Base-by-base conservation (phyloP, 495 filamentous ascomycete genomes). In the Cladorrhinum samala region DNA sequence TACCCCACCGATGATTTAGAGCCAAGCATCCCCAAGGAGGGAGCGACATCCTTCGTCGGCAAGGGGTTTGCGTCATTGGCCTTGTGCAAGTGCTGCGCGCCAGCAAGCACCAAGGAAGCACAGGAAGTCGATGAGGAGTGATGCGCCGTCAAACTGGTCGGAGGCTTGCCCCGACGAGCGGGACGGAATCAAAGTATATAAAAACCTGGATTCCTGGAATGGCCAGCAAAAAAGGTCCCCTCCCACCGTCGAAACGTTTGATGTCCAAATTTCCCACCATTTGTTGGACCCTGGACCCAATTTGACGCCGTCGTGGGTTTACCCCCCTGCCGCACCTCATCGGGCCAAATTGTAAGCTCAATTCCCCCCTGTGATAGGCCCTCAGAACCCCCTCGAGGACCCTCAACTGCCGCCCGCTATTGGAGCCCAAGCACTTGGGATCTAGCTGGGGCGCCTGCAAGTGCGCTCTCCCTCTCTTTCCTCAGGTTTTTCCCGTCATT, bases 281-380 rank as follows among this genome's bases (percentile, higher is more conserved):
- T 47, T 16, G 11, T 47, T 16, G 39, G 39, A 41, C 13, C 13
- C 24, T 9, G 45, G 36, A 36, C 38, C 49, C 41, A 25, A 23
- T 16, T 47, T 47, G 45, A 47, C 45, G 45, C 45, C 45, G 45
- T 47, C 21, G 45, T 47, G 45, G 27, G 25, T 33, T 47, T 33
- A 20, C 45, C 45, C 45, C 30, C 21, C 23, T n/a, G 5, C 11
- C 13, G 17, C 39, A 4, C 7, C 30, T 37, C 20, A 45, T 21
- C 42, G 8, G 18, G 20, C 42, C 1, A 45, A 45, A 45, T 45
- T 24, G 42, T 45, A 23, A 45, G 42, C n/a, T n/a, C 17, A 8
- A 4, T 14, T 18, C 17, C n/a, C 39, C n/a, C 39, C n/a, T 14
- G 7, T n/a, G 13, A n/a, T 41, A 0, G 20, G 9, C 45, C 16